These are phyloP conservation scores for Salix dunnii DNA, from an alignment of 345 rosid species.

Conservation along the genomic window DNA sequence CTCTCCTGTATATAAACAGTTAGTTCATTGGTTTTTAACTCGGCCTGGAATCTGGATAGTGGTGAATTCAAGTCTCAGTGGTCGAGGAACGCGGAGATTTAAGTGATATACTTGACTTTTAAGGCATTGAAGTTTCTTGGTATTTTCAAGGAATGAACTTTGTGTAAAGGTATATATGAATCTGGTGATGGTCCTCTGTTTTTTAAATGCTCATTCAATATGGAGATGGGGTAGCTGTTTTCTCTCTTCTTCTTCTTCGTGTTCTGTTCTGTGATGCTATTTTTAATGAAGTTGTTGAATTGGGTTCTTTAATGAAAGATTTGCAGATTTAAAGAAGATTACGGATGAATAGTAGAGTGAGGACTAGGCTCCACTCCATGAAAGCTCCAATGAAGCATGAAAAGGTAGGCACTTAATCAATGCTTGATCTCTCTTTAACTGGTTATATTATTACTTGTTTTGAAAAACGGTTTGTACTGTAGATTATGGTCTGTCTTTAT, in stretches of 20 bases:
- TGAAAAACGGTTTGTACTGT: slow-evolving; percentile 26
- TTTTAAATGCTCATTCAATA: slow-evolving; percentile 2
- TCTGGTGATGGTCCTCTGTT: slow-evolving; percentile 13
- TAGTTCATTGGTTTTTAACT: slow-evolving; percentile 2
- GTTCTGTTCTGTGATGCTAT: neutral
- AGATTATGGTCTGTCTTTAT: slow-evolving; percentile 1
- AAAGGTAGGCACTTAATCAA: slow-evolving; percentile 38
- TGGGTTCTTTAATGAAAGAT: slow-evolving; percentile 1
- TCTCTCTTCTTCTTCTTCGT: neutral
- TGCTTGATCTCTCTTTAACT: slow-evolving; percentile 9
- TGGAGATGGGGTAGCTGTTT: neutral
- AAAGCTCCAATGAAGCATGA: slow-evolving; percentile 38
- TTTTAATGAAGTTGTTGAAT: neutral
- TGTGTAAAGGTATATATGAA: slow-evolving; percentile 15
- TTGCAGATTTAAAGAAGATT: slow-evolving; percentile 13
- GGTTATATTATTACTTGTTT: slow-evolving; percentile 5
- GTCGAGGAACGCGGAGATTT: slow-evolving; percentile 10
- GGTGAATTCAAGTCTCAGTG: slow-evolving; percentile 7
- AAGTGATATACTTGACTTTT: neutral
- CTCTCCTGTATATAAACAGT: neutral
- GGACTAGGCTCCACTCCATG: slow-evolving; percentile 28
- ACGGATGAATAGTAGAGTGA: slow-evolving; percentile 37
- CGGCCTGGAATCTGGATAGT: neutral
- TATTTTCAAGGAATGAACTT: slow-evolving; percentile 23
- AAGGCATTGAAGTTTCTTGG: slow-evolving; percentile 15